phyloP scores from a whole-genome alignment of 495 filamentous ascomycete species.

The Thermochaetoides thermophila region DNA sequence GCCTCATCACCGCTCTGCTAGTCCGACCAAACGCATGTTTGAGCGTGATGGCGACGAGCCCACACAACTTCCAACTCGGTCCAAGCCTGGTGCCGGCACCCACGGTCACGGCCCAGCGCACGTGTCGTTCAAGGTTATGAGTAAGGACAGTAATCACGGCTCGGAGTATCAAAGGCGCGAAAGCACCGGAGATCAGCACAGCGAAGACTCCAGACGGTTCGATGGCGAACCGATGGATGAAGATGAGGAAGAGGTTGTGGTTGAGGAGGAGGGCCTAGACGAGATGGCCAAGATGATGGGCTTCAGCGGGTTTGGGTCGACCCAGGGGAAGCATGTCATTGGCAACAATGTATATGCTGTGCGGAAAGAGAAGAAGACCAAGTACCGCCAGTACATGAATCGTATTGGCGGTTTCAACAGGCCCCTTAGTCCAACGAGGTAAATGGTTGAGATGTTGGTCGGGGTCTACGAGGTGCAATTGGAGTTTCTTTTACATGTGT shows the following conservation, averaged over 20 bases:
- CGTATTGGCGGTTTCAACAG: slow-evolving; percentile 91
- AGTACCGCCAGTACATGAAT: slow-evolving; percentile 99
- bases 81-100: slow-evolving; percentile 21
- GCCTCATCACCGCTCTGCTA: slow-evolving; percentile 16
- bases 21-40: slow-evolving; percentile 2
- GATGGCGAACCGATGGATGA: slow-evolving; percentile 31
- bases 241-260: slow-evolving; percentile 33
- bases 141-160: slow-evolving; percentile 27
- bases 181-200: slow-evolving; percentile 6
- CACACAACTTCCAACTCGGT: slow-evolving; percentile 12
- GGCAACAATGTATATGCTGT: slow-evolving; percentile 80
- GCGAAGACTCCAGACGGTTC: too few species aligned
- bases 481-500: not conserved
- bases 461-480: not conserved
- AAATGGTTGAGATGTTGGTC: slow-evolving; percentile 2
- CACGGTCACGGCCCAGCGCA: slow-evolving; percentile 23
- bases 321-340: slow-evolving; percentile 78
- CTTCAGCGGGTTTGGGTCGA: slow-evolving; percentile 69
- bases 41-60: slow-evolving; percentile 5
- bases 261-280: slow-evolving; percentile 51
- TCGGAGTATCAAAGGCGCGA: slow-evolving; percentile 5
- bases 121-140: slow-evolving; percentile 24
- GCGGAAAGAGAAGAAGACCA: slow-evolving; percentile 84
- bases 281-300: slow-evolving; percentile 79
- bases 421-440: slow-evolving; percentile 47